Evolutionary conservation across 192 early-diverging fungal species (phyloP), one percentile per base, ranked within the genome.

Genomic region (Entophlyctis luteolus): DNA sequence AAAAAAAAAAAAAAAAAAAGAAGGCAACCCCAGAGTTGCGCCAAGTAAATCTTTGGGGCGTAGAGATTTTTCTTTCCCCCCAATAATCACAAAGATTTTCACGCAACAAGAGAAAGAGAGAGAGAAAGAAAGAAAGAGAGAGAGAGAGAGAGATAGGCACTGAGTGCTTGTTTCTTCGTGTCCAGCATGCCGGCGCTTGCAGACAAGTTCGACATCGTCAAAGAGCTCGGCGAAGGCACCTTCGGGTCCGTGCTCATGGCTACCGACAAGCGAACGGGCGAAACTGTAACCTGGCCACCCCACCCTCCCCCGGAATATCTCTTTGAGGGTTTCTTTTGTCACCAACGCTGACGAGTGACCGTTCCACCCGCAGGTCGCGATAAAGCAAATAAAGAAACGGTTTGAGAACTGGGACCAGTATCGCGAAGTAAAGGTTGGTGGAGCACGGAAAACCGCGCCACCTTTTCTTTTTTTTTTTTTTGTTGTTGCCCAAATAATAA

Each of bases 351-450:
- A 20, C 34, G 8, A n/a, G 49, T 22, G 31, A 8, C 8, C 29
- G n/a, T 35, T 37, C 4, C n/a, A 6, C 27, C 25, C 23, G 29
- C 69, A 93, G 91, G 91, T 94, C 2, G 92, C 92, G 2, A 87
- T 94, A 52, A 94, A 94, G 75, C 83, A 83, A 48, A 93, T 94
- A 90, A 94, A 94, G 59, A 86, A 90, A 70, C 89, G 87, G 47
- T 88, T 84, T 63, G 76, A 80, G 33, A 79, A 78, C 8, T 87
- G 81, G 75, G 78, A 84, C 23, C 87, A 92, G 22, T 75, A 90
- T n/a, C 78, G 86, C 27, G 92, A 94, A 81, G 87, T 91, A 62
- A 91, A 90, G 73, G 88, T 83, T 56, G 18, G 22, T 47, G 45
- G 18, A 22, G n/a, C 18, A 47, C 45, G 18, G 45, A 47, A 16